Conservation (phyloP, 106 monocot genomes). For the Dendrobium catenatum region DNA sequence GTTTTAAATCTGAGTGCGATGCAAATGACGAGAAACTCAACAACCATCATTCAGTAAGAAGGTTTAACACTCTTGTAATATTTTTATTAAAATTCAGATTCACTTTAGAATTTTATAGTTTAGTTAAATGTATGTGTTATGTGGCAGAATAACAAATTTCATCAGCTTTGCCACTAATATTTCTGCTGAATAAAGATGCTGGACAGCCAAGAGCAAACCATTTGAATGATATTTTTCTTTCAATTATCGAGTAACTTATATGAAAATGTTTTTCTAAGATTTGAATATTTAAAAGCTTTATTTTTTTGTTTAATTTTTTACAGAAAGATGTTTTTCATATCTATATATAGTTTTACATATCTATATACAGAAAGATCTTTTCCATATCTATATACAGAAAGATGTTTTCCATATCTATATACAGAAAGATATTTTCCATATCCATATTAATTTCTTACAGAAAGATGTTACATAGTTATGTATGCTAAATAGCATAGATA, state of each 20-base stretch:
- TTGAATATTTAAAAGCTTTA: no score
- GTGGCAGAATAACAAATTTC: not conserved
- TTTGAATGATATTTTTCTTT: not conserved
- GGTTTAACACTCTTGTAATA: not conserved
- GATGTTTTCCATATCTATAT: not conserved
- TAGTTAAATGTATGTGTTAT: not conserved
- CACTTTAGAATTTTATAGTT: not conserved
- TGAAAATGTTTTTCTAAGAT: not conserved
- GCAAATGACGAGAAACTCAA: conserved; percentile 6
- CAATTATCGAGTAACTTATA: not conserved
- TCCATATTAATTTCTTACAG: not conserved
- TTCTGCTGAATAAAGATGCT: not conserved
- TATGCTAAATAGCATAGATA: not conserved
- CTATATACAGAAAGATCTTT: no score
- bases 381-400: not conserved
- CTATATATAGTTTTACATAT: no score
- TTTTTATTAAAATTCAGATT: not conserved
- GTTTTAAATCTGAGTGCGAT: not conserved
- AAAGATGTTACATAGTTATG: not conserved
- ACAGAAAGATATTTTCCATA: not conserved
- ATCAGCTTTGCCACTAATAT: not conserved
- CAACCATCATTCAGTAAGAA: conserved; percentile 5
- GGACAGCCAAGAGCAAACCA: not conserved
- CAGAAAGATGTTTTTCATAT: not conserved
- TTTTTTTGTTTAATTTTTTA: no score